These are phyloP conservation scores for Radiomyces spectabilis DNA, from an alignment of 192 early-diverging fungal species.

Conservation along the genomic window DNA sequence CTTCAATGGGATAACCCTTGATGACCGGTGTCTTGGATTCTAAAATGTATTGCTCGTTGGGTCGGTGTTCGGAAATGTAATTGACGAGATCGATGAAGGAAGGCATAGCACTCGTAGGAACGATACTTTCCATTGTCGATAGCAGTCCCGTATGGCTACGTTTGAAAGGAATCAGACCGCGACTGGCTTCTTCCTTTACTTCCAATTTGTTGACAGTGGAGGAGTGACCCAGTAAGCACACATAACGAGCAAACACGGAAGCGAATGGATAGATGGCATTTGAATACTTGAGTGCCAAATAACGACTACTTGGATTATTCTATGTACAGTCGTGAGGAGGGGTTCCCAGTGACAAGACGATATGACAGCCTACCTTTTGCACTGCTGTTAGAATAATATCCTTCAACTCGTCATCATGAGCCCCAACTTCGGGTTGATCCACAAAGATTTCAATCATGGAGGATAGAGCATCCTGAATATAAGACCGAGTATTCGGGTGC, in stretches of 20 bases:
- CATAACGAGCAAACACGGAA: slow-evolving; percentile 45
- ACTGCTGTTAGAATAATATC: slow-evolving; percentile 48
- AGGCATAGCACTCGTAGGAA: slow-evolving; percentile 19
- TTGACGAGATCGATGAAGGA: slow-evolving; percentile 17
- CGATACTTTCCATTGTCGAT: neutral
- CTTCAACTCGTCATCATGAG: slow-evolving; percentile 29
- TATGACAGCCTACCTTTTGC: slow-evolving; percentile 21
- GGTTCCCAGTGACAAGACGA: neutral
- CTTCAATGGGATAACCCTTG: slow-evolving; percentile 47
- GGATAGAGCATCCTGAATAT: slow-evolving; percentile 77
- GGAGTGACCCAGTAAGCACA: slow-evolving; percentile 50
- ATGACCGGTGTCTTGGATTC: slow-evolving; percentile 27
- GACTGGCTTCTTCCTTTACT: slow-evolving; percentile 44
- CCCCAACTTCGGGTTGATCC: too few relatives aligned
- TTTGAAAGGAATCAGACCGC: slow-evolving; percentile 33
- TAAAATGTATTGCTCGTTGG: slow-evolving; percentile 14
- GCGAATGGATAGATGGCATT: slow-evolving; percentile 53
- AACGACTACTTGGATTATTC: slow-evolving; percentile 42
- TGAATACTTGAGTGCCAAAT: slow-evolving; percentile 56
- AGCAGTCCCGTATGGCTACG: slow-evolving; percentile 1
- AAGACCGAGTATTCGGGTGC: slow-evolving; percentile 56
- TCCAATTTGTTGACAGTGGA: slow-evolving; percentile 40
- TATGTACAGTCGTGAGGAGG: too few relatives aligned
- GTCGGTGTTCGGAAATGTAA: slow-evolving; percentile 16
- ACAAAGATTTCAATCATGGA: slow-evolving; percentile 65